Evolutionary conservation across 1,284 basidiomycete genomes (phyloP), one percentile per base, ranked within the genome.

Genomic region (Puccinia triticina): DNA sequence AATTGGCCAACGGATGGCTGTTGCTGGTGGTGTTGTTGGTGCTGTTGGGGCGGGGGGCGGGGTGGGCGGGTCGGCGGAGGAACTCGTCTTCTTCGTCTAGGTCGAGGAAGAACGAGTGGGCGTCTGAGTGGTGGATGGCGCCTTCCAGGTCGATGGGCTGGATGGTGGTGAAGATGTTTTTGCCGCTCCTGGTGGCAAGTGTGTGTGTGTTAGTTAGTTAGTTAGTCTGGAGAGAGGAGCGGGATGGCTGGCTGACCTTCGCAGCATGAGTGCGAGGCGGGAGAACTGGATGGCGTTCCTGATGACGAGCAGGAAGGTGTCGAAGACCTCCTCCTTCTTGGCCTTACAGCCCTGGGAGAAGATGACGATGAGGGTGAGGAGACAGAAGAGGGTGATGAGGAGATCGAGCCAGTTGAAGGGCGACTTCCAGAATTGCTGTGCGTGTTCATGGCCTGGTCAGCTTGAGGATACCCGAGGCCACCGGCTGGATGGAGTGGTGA

Each of bases 391-490:
- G 0, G 95, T 96, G 69, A 97, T 89, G 71, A 93, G 90, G 21
- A 96, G 89, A 87, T 97, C 95, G 85, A 95, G 89, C 57, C 94
- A 89, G 87, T 97, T 97, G 88, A 94, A 94, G 21, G 92, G 91
- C 23, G 95, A 95, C 87, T 92, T 92, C 92, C 95, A 96, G 88
- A 97, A 97, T 94, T 95, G 93, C 95, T 97, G n/a, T n/a, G n/a
- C n/a, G n/a, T n/a, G n/a, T n/a, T n/a, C n/a, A n/a, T n/a, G n/a
- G n/a, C n/a, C n/a, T n/a, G n/a, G n/a, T n/a, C n/a, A n/a, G n/a
- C n/a, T n/a, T n/a, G n/a, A n/a, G n/a, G n/a, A 85, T 18, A 73
- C 5, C 26, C 18, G 23, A 18, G 8, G 7, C 57, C 7, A 59
- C 21, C 21, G 23, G 21, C 23, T 59, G 21, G 21, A 5, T 10